Conservation (phyloP, 352 stramenopile species). For the Globisporangium orthogonon region DNA sequence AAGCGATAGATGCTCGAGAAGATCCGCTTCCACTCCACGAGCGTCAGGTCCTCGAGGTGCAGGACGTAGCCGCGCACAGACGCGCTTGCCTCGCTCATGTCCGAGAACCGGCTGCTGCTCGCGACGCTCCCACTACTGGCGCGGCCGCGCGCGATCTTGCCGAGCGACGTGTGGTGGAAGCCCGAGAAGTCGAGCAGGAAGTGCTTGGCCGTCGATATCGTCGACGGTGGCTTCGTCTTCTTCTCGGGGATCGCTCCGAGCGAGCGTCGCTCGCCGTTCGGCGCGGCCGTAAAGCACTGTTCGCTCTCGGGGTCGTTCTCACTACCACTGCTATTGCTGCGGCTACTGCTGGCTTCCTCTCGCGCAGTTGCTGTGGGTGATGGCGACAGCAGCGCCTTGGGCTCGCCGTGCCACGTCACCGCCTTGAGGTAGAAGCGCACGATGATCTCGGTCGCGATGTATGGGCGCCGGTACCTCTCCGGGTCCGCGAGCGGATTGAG, state of each 20-base stretch:
- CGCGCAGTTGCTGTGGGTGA: constrained; percentile 3
- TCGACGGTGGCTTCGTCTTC: constrained; percentile 3
- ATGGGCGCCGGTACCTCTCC: constrained; percentile 47
- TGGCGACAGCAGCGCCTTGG: constrained; percentile 20
- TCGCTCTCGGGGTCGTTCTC: not conserved
- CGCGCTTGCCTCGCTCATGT: constrained; percentile 20
- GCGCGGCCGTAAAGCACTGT: not conserved
- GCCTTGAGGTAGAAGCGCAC: constrained; percentile 67
- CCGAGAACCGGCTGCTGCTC: constrained; percentile 35
- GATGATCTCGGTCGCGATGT: constrained; percentile 71
- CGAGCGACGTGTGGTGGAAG: constrained; percentile 7
- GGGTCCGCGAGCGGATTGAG: constrained; percentile 16
- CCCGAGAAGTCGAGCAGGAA: constrained; percentile 11
- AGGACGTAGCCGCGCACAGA: constrained; percentile 57
- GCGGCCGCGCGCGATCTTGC: constrained; percentile 3
- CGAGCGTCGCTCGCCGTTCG: not conserved
- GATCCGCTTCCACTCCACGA: constrained; percentile 62
- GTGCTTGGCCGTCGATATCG: constrained; percentile 2
- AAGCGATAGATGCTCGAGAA: constrained; percentile 57
- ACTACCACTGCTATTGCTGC: not conserved
- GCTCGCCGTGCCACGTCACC: constrained; percentile 60
- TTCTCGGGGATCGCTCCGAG: constrained; percentile 1
- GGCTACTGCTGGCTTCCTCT: not conserved
- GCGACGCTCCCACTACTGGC: constrained; percentile 11
- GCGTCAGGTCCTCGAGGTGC: constrained; percentile 56